These are phyloP conservation scores for Globisporangium cederbergense DNA, from an alignment of 352 stramenopile genomes.

Conservation along the genomic window DNA sequence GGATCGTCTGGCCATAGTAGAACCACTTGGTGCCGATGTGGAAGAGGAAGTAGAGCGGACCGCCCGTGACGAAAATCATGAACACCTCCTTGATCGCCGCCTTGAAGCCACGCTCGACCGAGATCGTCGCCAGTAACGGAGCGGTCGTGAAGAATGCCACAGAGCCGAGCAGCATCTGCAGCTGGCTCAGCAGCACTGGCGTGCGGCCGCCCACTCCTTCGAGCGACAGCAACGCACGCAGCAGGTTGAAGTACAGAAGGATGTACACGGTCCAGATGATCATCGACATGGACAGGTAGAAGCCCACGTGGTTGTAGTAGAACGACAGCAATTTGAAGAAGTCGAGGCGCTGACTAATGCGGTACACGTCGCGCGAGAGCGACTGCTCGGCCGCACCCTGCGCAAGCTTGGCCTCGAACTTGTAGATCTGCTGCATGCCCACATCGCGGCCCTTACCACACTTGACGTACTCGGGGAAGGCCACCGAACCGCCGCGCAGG, in stretches of 20 bases:
- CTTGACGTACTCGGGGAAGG: conserved; percentile 99
- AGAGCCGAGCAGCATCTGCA: conserved; percentile 96
- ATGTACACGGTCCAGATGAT: conserved; percentile 98
- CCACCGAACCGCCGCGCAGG: conserved; percentile 94
- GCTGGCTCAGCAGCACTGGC: conserved; percentile 92
- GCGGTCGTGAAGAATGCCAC: conserved; percentile 97
- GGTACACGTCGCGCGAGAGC: conserved; percentile 97
- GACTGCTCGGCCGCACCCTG: conserved; percentile 98
- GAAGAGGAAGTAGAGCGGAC: conserved; percentile 99
- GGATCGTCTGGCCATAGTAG: conserved; percentile 99
- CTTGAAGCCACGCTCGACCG: conserved; percentile 97
- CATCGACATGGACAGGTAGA: conserved; percentile 97
- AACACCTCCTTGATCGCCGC: conserved; percentile 90
- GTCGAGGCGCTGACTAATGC: conserved; percentile 96
- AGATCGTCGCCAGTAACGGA: conserved; percentile 96
- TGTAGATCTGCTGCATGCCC: conserved; percentile 99
- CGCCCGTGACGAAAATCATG: conserved; percentile 96
- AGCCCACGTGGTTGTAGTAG: conserved; percentile 99
- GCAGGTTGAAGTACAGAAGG: conserved; percentile 95
- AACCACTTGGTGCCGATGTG: conserved; percentile 99
- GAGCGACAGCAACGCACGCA: conserved; percentile 91
- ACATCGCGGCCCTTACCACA: conserved; percentile 99
- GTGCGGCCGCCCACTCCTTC: conserved; percentile 90
- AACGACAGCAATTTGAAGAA: conserved; percentile 98
- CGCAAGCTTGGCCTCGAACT: conserved; percentile 98